phyloP scores from a whole-genome alignment of 306 rosid genomes.

The Rosa rugosa region DNA sequence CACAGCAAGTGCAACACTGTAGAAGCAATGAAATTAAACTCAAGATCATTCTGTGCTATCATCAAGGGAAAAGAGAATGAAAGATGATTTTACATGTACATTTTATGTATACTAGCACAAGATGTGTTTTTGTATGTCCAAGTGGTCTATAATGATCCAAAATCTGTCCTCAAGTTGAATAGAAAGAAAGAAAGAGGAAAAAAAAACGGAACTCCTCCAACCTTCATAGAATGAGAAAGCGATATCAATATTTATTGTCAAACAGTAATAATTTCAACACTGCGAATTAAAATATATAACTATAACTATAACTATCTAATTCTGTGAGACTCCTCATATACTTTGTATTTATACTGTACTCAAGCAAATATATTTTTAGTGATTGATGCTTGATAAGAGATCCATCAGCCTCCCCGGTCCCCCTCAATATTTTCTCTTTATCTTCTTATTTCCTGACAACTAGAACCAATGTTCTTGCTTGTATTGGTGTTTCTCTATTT shows the following conservation, averaged over 20 bases:
- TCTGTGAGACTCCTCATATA: neutral
- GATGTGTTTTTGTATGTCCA: neutral
- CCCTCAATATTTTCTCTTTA: neutral
- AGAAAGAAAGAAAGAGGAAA: neutral
- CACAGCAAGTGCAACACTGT: slow-evolving; percentile 82
- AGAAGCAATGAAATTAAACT: slow-evolving; percentile 19
- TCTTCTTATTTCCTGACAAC: neutral
- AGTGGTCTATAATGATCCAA: neutral
- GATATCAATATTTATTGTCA: neutral
- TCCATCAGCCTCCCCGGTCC: neutral
- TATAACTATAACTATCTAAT: neutral
- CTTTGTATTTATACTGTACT: neutral
- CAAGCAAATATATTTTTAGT: neutral
- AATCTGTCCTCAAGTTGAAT: neutral
- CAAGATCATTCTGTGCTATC: slow-evolving; percentile 14
- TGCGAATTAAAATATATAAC: neutral
- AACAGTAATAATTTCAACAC: neutral
- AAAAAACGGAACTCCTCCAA: neutral
- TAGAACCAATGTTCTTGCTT: neutral
- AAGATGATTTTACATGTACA: neutral
- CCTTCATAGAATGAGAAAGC: neutral
- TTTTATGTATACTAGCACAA: neutral
- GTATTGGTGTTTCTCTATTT: neutral
- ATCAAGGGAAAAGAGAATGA: slow-evolving; percentile 21
- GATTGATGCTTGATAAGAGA: neutral